Evolutionary conservation across 345 rosid genomes (phyloP).

Genomic region (Aquilaria malaccensis): DNA sequence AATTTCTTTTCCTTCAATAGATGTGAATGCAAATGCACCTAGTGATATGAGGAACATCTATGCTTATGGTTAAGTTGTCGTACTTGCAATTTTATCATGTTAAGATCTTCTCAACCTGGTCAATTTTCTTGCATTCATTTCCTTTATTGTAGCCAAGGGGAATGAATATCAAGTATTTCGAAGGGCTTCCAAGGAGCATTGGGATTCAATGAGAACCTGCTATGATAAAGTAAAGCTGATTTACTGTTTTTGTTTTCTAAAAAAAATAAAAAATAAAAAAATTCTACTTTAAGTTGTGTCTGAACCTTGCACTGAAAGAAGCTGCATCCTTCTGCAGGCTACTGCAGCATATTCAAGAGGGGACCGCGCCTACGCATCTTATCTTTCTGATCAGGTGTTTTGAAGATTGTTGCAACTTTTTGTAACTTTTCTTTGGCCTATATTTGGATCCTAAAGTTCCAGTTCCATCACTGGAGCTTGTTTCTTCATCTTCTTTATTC

Average conservation of each 20-base stretch:
- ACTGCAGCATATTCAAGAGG: constrained; percentile 75
- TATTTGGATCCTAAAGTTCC: no score
- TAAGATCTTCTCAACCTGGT: background rate
- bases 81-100: no score
- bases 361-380: constrained; percentile 49
- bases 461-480: no score
- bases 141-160: constrained; percentile 48
- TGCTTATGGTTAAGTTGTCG: no score
- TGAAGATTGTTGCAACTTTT: background rate
- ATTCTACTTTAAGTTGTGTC: no score
- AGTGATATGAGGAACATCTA: no score
- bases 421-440: no score
- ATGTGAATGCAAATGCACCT: no score
- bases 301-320: constrained; percentile 5
- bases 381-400: constrained; percentile 78
- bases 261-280: no score
- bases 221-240: constrained; percentile 50
- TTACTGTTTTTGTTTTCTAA: background rate
- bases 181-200: constrained; percentile 55
- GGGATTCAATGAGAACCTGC: constrained; percentile 55
- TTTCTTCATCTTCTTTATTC: no score
- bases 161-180: constrained; percentile 57
- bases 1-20: no score
- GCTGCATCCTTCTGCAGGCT: constrained; percentile 44
- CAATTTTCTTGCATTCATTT: constrained; percentile 11